Conservation (phyloP, 148 eudicot species). For the Persicaria maculosa region DNA sequence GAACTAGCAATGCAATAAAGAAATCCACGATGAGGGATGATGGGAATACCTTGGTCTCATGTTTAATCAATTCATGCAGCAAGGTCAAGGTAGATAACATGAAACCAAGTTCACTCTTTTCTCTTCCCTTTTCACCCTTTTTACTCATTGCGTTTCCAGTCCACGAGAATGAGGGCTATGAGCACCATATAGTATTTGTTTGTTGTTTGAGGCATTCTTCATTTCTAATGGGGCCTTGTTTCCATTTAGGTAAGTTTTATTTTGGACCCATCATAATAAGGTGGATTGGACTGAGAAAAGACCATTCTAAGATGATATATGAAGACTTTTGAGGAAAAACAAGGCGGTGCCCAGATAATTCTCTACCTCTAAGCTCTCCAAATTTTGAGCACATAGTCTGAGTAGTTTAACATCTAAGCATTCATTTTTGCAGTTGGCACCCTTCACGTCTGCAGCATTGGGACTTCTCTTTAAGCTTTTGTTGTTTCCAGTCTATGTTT, state of each 20-base stretch:
- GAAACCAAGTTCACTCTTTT: constrained; percentile 30
- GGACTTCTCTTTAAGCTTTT: constrained; percentile 3
- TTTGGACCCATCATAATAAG: constrained; percentile 12
- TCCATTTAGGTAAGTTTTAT: constrained; percentile 17
- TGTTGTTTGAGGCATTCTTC: constrained; percentile 1
- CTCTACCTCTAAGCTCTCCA: constrained; percentile 10
- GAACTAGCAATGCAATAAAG: constrained; percentile 51
- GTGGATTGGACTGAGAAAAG: constrained; percentile 11
- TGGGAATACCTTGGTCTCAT: constrained; percentile 52
- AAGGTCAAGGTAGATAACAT: constrained; percentile 52
- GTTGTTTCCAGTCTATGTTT: not conserved
- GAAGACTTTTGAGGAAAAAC: constrained; percentile 16
- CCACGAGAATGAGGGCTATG: constrained; percentile 16
- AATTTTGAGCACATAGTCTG: constrained; percentile 10
- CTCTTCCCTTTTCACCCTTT: constrained; percentile 15
- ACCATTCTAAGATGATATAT: constrained; percentile 8
- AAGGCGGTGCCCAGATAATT: constrained; percentile 21
- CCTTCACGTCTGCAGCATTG: constrained; percentile 12
- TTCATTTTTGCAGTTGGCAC: constrained; percentile 17
- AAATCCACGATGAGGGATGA: constrained; percentile 55
- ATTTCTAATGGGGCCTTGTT: constrained; percentile 12
- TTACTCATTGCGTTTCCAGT: not conserved
- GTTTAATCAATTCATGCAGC: constrained; percentile 55
- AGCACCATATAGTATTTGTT: constrained; percentile 11
- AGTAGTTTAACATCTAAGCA: constrained; percentile 11